phyloP scores from a whole-genome alignment of 768 basidiomycete species.

The Suillus discolor region DNA sequence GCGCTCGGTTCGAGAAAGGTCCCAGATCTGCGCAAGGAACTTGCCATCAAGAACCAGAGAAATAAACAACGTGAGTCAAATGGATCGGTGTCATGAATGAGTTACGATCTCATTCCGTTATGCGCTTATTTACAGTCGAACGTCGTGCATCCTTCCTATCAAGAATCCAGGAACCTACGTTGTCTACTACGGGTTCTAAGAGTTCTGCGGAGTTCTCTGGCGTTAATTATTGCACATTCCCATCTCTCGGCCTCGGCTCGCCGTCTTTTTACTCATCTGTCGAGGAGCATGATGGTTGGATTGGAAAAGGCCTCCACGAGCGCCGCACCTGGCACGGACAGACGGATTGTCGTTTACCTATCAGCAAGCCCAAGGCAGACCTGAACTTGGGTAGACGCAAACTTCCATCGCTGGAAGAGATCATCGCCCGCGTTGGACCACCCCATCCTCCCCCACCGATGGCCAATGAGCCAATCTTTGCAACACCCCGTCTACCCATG shows the following conservation, averaged over 20 bases:
- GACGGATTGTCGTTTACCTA: constrained; percentile 58
- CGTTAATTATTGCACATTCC: constrained; percentile 68
- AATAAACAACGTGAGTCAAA: constrained; percentile 67
- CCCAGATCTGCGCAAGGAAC: constrained; percentile 71
- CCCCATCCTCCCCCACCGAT: not conserved
- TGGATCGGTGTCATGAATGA: constrained; percentile 8
- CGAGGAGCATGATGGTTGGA: not conserved
- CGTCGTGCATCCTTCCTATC: constrained; percentile 76
- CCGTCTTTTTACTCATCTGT: constrained; percentile 59
- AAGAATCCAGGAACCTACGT: constrained; percentile 69
- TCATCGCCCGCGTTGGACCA: constrained; percentile 59
- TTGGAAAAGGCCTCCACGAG: not conserved
- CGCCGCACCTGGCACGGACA: constrained; percentile 56
- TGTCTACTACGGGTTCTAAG: constrained; percentile 60
- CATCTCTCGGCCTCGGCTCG: constrained; percentile 67
- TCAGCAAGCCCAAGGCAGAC: constrained; percentile 22
- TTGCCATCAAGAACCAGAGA: constrained; percentile 70
- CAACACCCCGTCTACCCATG: constrained; percentile 32
- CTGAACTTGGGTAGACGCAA: constrained; percentile 22
- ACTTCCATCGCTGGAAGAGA: constrained; percentile 76
- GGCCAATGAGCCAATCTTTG: not conserved
- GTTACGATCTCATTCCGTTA: constrained; percentile 9
- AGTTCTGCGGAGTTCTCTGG: constrained; percentile 72
- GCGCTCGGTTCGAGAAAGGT: constrained; percentile 46
- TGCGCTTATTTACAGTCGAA: constrained; percentile 49